These are phyloP conservation scores for Erythrobasidium yunnanense DNA, from an alignment of 768 basidiomycete species.

Conservation along the genomic window DNA sequence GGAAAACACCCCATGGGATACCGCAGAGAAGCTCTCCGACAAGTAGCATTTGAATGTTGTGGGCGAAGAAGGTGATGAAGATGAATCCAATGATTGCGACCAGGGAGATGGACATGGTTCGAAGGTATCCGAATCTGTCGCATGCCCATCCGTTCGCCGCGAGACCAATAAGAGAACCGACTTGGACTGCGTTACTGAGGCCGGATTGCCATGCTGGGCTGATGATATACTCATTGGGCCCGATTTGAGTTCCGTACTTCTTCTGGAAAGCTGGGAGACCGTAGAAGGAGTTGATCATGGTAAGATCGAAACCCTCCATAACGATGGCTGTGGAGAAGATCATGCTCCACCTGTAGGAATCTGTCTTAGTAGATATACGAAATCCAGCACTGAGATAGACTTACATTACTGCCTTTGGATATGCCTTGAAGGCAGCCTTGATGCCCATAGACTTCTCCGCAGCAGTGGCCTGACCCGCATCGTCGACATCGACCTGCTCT, in stretches of 20 bases:
- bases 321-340: slow-evolving; percentile 19
- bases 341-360: slow-evolving; percentile 20
- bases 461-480: not conserved
- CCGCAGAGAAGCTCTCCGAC: slow-evolving; percentile 38
- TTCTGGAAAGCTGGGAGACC: slow-evolving; percentile 30
- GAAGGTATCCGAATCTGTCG: slow-evolving; percentile 42
- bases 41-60: slow-evolving; percentile 33
- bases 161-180: slow-evolving; percentile 34
- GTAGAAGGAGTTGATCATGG: slow-evolving; percentile 33
- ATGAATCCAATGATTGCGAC: slow-evolving; percentile 31
- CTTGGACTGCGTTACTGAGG: slow-evolving; percentile 40
- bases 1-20: slow-evolving; percentile 40
- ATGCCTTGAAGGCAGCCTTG: slow-evolving; percentile 39
- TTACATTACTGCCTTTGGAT: slow-evolving; percentile 43
- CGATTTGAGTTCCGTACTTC: not conserved
- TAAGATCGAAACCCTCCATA: slow-evolving; percentile 29
- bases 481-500: not conserved
- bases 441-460: slow-evolving; percentile 41
- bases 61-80: slow-evolving; percentile 37
- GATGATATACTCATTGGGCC: slow-evolving; percentile 39
- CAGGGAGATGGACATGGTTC: slow-evolving; percentile 39
- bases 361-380: slow-evolving; percentile 34
- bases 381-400: no score
- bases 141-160: slow-evolving; percentile 40
- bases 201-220: slow-evolving; percentile 44